Percentiles rank a stretch among this genome's conserved stretches.
These are phyloP conservation scores for Myriangium duriaei DNA, from an alignment of 2,329 filamentous ascomycete genomes.

Conservation along the genomic window DNA sequence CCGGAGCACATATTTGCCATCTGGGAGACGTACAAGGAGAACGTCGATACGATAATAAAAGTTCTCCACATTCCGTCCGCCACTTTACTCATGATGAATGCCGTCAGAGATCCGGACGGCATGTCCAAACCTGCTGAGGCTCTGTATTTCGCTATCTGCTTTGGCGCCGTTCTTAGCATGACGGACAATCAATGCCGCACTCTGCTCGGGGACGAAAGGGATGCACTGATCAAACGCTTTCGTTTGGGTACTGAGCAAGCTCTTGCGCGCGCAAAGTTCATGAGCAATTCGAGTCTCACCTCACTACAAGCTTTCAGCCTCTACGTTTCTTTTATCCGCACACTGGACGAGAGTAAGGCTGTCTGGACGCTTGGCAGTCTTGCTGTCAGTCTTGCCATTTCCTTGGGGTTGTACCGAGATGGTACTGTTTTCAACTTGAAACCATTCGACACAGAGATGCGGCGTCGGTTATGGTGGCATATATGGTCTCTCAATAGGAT, in stretches of 20 bases:
- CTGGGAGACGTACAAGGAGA: slow-evolving; percentile 60
- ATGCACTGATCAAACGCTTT: slow-evolving; percentile 35
- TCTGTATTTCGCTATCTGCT: slow-evolving; percentile 45
- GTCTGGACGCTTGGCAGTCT: slow-evolving; percentile 43
- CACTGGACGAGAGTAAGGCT: slow-evolving; percentile 29
- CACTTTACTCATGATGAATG: background rate
- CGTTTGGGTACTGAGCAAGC: slow-evolving; percentile 47
- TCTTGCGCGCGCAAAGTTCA: slow-evolving; percentile 43
- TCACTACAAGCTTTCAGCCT: slow-evolving; percentile 46
- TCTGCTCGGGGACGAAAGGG: slow-evolving; percentile 35
- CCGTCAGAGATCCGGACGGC: background rate
- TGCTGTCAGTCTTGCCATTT: slow-evolving; percentile 40
- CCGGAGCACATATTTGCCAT: slow-evolving; percentile 53
- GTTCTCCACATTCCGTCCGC: slow-evolving; percentile 54
- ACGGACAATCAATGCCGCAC: slow-evolving; percentile 29
- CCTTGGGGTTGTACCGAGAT: slow-evolving; percentile 43
- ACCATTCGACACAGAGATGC: slow-evolving; percentile 44
- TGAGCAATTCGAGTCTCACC: slow-evolving; percentile 45
- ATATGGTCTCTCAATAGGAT: slow-evolving; percentile 41
- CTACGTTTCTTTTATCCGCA: slow-evolving; percentile 40
- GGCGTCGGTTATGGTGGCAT: slow-evolving; percentile 44
- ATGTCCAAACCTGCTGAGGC: slow-evolving; percentile 27
- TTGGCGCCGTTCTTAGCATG: slow-evolving; percentile 39
- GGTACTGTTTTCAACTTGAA: slow-evolving; percentile 36
- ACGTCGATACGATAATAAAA: slow-evolving; percentile 61